Percentiles rank a stretch among this genome's conserved stretches.
Evolutionary conservation across 306 rosid genomes (phyloP).

Genomic region (Begonia loranthoides): DNA sequence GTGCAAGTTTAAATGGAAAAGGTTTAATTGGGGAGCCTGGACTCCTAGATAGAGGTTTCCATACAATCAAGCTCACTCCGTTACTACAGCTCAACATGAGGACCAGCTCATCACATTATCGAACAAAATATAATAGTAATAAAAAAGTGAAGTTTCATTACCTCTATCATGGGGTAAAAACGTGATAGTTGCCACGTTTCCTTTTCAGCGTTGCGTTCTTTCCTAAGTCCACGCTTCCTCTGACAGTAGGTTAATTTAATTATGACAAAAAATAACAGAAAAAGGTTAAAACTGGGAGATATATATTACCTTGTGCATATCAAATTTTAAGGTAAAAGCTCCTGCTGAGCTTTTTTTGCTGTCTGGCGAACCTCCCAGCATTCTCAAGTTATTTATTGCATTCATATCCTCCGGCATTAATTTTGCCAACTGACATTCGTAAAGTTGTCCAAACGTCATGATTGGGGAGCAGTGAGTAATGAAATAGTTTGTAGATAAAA

Average conservation of each 20-base stretch:
- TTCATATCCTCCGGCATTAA: slow-evolving; percentile 63
- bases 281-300: background rate
- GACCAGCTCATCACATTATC: too few species aligned
- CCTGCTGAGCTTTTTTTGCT: slow-evolving; percentile 45
- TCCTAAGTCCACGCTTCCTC: slow-evolving; percentile 80
- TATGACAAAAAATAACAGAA: slow-evolving; percentile 18
- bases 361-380: slow-evolving; percentile 61
- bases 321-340: slow-evolving; percentile 74
- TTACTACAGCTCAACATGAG: too few species aligned
- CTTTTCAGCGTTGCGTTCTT: slow-evolving; percentile 67
- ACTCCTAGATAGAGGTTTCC: too few species aligned
- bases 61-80: too few species aligned
- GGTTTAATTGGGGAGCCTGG: too few species aligned
- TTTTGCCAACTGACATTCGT: slow-evolving; percentile 45
- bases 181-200: slow-evolving; percentile 83
- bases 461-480: background rate
- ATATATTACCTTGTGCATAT: slow-evolving; percentile 54
- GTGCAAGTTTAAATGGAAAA: too few species aligned
- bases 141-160: slow-evolving; percentile 4
- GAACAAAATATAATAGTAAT: too few species aligned
- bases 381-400: slow-evolving; percentile 56
- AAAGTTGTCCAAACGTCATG: slow-evolving; percentile 5
- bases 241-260: slow-evolving; percentile 22
- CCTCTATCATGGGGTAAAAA: slow-evolving; percentile 94
- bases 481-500: too few species aligned